Percentiles rank a stretch among this genome's conserved stretches.
These are phyloP conservation scores for Candida orba DNA, from an alignment of 805 yeast genomes.

Conservation along the genomic window DNA sequence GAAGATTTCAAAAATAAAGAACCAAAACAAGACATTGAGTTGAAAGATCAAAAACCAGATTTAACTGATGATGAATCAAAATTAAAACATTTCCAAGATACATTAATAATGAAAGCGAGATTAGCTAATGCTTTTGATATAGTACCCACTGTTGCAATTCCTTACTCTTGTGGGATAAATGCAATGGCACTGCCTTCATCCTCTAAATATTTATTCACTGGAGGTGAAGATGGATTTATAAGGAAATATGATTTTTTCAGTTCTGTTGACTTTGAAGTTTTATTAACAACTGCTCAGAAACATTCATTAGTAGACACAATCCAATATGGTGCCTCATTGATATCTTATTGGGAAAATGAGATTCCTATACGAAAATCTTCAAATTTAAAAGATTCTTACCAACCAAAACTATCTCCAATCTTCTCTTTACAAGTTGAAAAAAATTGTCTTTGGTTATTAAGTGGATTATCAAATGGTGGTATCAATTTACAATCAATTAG, in stretches of 20 bases:
- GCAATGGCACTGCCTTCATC: slow-evolving; percentile 72
- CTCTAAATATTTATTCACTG: slow-evolving; percentile 81
- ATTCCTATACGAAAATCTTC: slow-evolving; percentile 56
- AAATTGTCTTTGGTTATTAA: slow-evolving; percentile 74
- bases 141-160: slow-evolving; percentile 81
- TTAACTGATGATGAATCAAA: slow-evolving; percentile 9
- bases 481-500: slow-evolving; percentile 78
- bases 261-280: slow-evolving; percentile 79
- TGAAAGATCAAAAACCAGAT: slow-evolving; percentile 3
- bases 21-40: slow-evolving; percentile 1
- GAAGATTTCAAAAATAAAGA: slow-evolving; percentile 12
- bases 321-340: slow-evolving; percentile 73
- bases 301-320: slow-evolving; percentile 85
- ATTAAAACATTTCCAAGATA: slow-evolving; percentile 23
- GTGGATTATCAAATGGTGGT: slow-evolving; percentile 83
- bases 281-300: slow-evolving; percentile 83
- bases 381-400: slow-evolving; percentile 30
- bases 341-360: slow-evolving; percentile 94
- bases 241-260: slow-evolving; percentile 82
- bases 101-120: slow-evolving; percentile 36
- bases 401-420: slow-evolving; percentile 72
- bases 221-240: slow-evolving; percentile 93
- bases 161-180: slow-evolving; percentile 73
- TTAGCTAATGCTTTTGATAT: slow-evolving; percentile 57
- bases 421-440: slow-evolving; percentile 79